Evolutionary conservation across 306 rosid species (phyloP), one percentile per base, ranked within the genome.

Genomic region (Crataegus laevigata): DNA sequence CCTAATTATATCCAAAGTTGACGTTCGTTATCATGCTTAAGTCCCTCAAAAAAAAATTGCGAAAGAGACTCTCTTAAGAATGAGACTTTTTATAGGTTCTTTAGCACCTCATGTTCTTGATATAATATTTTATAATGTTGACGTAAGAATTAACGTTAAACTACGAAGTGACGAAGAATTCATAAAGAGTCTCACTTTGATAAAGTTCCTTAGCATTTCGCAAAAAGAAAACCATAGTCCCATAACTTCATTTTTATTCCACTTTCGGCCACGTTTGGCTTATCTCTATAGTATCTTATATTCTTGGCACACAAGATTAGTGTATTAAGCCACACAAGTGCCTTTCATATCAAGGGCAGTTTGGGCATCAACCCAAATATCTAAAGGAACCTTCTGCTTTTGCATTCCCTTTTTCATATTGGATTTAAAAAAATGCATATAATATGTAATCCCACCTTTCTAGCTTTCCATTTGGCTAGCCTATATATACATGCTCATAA

Each of bases 251-350:
- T 15, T 47, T 47, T 47, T 17, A 76, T 70, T 78, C 82, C 40
- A 75, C 88, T 78, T 83, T 69, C 51, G 79, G 81, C 79, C 17
- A 22, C 68, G 80, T 80, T 78, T 78, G 89, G 86, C 85, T 88
- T 82, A 83, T 90, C 88, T 83, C 38, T 34, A 36, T 63, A 71
- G 77, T 80, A 59, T 68, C 73, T 26, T 29, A 69, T 87, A 90
- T 85, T 90, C 91, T 80, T 62, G 22, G 81, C 79, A 78, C 87
- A 75, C 36, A 25, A 74, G 54, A n/a, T 65, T 65, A 67, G 65
- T 50, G 21, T 36, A 42, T 54, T 34, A 70, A 51, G 77, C 87
- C 83, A 83, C 84, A 78, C 81, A 87, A 47, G 85, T 77, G 72
- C 57, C 84, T 29, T 73, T 84, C 87, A 74, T 72, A 68, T 74